phyloP scores from a whole-genome alignment of 192 early-diverging fungal genomes.

The Podila minutissima region DNA sequence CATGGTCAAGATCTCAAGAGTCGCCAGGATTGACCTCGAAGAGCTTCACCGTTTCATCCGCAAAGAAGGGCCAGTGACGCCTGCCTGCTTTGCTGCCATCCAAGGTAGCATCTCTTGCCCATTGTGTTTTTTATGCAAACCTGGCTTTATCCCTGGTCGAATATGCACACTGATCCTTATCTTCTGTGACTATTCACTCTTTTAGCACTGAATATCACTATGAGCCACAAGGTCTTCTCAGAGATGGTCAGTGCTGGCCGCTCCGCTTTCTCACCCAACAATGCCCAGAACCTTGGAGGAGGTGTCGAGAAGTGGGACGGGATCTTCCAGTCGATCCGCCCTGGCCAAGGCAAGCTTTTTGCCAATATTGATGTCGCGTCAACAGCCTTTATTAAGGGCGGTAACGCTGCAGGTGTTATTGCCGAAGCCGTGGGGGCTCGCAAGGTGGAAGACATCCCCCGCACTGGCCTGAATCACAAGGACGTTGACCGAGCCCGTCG shows the following conservation, averaged over 20 bases:
- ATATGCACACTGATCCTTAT: neutral
- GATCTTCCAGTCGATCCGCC: slow-evolving; percentile 84
- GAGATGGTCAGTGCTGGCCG: slow-evolving; percentile 59
- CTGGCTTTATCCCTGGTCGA: neutral
- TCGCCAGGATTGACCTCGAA: slow-evolving; percentile 6
- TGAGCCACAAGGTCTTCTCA: slow-evolving; percentile 20
- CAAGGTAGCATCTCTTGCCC: neutral
- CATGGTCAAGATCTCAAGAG: slow-evolving; percentile 22
- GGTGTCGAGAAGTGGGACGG: slow-evolving; percentile 92
- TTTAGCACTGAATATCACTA: slow-evolving; percentile 20
- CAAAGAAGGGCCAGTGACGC: slow-evolving; percentile 2
- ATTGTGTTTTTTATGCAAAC: neutral
- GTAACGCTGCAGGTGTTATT: slow-evolving; percentile 8
- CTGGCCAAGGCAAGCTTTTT: slow-evolving; percentile 60
- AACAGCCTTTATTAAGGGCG: slow-evolving; percentile 60
- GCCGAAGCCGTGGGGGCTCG: slow-evolving; percentile 38
- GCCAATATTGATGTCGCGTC: slow-evolving; percentile 73
- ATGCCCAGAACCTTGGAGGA: slow-evolving; percentile 57
- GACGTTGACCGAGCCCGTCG: slow-evolving; percentile 8
- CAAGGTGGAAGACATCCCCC: slow-evolving; percentile 41
- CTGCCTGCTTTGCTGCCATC: slow-evolving; percentile 18
- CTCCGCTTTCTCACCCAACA: slow-evolving; percentile 83
- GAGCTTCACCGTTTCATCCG: slow-evolving; percentile 16
- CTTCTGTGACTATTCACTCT: neutral
- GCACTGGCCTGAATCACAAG: neutral